A percentile compares a stretch with the other conserved stretches of the same genome.
These are phyloP conservation scores for Cicer judaicum DNA, from an alignment of 306 rosid genomes.

Conservation along the genomic window DNA sequence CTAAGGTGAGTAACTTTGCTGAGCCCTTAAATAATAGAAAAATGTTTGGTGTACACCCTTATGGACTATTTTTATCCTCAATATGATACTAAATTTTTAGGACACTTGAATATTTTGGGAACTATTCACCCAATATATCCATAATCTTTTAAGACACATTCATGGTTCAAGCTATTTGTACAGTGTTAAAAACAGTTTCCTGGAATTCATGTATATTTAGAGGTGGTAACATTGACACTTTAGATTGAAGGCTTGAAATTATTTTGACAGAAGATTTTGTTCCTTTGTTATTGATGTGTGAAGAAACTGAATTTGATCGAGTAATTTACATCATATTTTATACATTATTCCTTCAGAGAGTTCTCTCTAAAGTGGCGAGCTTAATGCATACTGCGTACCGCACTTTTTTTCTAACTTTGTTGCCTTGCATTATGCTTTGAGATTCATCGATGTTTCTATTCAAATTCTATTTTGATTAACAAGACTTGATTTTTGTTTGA, in stretches of 20 bases:
- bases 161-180: conserved; percentile 14
- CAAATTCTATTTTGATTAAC: conserved; percentile 9
- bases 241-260: too few relatives aligned
- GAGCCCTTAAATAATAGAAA: not conserved
- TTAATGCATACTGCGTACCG: conserved; percentile 4
- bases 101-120: too few relatives aligned
- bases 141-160: not conserved
- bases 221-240: not conserved
- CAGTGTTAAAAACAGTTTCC: not conserved
- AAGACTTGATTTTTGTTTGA: conserved; percentile 42
- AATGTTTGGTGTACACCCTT: too few relatives aligned
- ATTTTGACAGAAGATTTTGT: not conserved
- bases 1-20: conserved; percentile 51
- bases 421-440: conserved; percentile 30
- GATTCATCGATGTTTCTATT: conserved; percentile 27
- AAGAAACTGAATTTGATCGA: conserved; percentile 27
- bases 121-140: too few relatives aligned
- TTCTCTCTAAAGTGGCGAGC: not conserved
- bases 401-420: conserved; percentile 23
- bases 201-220: not conserved
- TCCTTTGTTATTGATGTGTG: conserved; percentile 23
- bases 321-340: conserved; percentile 19
- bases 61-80: too few relatives aligned
- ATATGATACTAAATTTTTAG: not conserved
- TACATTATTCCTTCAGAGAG: conserved; percentile 9